Percentiles rank a stretch among this genome's conserved stretches.
Conservation (phyloP, 139 green algal species). For the Desmodesmus armatus region DNA sequence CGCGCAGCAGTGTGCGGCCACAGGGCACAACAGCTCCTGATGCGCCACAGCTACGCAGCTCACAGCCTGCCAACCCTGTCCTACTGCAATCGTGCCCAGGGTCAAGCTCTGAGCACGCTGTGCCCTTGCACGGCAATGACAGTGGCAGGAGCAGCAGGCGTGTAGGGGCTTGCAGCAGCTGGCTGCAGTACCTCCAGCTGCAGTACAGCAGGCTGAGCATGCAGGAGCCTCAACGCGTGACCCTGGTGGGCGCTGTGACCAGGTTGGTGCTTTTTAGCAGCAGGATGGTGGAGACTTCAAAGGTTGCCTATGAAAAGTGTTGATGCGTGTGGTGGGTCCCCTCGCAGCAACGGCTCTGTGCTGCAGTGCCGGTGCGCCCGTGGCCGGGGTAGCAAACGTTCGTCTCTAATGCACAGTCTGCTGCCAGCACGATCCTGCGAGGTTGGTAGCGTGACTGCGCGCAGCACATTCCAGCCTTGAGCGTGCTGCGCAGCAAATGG, state of each 20-base stretch:
- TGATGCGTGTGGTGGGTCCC: neutral
- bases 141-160: too few relatives aligned
- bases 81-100: too few relatives aligned
- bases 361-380: too few relatives aligned
- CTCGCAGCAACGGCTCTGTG: neutral
- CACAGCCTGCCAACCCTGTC: too few relatives aligned
- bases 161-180: too few relatives aligned
- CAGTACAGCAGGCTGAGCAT: slow-evolving; percentile 25
- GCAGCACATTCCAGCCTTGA: neutral
- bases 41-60: too few relatives aligned
- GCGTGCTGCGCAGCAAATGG: neutral
- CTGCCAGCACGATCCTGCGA: neutral
- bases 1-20: neutral
- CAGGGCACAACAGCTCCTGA: too few relatives aligned
- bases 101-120: too few relatives aligned
- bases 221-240: neutral
- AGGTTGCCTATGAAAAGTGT: neutral
- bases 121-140: too few relatives aligned
- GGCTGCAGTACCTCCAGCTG: slow-evolving; percentile 44
- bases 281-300: neutral
- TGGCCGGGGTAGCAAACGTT: too few relatives aligned
- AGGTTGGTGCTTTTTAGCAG: too few relatives aligned
- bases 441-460: neutral
- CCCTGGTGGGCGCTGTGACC: neutral
- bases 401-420: neutral